phyloP scores from a whole-genome alignment of 192 early-diverging fungal genomes.

The Linnemannia elongata region DNA sequence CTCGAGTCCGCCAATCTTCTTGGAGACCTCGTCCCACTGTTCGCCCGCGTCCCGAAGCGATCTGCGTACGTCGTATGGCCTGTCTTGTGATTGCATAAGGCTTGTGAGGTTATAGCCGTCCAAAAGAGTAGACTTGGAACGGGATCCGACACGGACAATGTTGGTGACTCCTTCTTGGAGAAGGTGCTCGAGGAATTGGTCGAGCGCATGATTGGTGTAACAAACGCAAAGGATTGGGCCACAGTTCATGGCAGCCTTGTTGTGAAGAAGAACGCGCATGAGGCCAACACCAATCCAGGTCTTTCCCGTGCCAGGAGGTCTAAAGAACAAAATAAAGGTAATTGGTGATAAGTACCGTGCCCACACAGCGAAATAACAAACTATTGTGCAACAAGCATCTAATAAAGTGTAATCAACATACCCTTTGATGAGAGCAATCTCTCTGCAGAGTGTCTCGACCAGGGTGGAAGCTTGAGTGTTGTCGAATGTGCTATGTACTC shows the following conservation, averaged over 20 bases:
- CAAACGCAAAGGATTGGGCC: slow-evolving; percentile 66
- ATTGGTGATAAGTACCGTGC: neutral
- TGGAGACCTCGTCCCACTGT: slow-evolving; percentile 2
- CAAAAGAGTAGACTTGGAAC: slow-evolving; percentile 48
- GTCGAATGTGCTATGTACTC: slow-evolving; percentile 55
- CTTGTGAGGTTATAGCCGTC: slow-evolving; percentile 28
- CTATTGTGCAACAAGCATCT: neutral
- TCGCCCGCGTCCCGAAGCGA: neutral
- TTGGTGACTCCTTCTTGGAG: slow-evolving; percentile 53
- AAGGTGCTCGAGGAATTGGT: slow-evolving; percentile 71
- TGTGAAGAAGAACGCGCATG: slow-evolving; percentile 57
- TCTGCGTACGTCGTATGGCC: slow-evolving; percentile 22
- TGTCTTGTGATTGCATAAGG: slow-evolving; percentile 31
- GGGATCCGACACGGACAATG: slow-evolving; percentile 65
- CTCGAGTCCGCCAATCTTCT: slow-evolving; percentile 31
- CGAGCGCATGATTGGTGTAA: slow-evolving; percentile 74
- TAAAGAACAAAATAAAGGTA: slow-evolving; percentile 2
- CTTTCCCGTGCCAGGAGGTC: slow-evolving; percentile 69
- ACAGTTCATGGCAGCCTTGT: slow-evolving; percentile 31
- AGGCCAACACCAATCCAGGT: slow-evolving; percentile 66
- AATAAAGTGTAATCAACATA: slow-evolving; percentile 1
- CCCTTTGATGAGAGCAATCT: slow-evolving; percentile 71
- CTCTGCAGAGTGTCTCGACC: slow-evolving; percentile 59
- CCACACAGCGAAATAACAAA: neutral
- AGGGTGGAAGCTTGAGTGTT: slow-evolving; percentile 65